Base-by-base conservation (phyloP, 2,329 filamentous ascomycete genomes). In the Cercospora sp. region DNA sequence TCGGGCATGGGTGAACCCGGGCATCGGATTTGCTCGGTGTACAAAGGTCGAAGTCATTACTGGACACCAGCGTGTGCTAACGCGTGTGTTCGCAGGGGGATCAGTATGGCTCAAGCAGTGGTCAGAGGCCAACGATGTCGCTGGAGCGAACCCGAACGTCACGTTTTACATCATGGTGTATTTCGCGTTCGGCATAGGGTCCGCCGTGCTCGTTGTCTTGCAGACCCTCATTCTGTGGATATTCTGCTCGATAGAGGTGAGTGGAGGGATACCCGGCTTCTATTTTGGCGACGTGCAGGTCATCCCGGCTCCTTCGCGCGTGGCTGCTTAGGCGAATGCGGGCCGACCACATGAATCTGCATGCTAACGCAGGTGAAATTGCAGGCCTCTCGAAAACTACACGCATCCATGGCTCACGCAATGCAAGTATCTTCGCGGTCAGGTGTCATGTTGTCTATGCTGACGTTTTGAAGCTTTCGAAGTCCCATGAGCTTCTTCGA, bases 401-500 rank as follows among this genome's bases (percentile, higher is more conserved):
- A 99, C 79, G 95, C 72, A 98, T 99, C 58, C 24, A 66, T 72
- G 69, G 66, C 70, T 57, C 64, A 69, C 59, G 67, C 70, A 24
- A 71, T 72, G 70, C 66, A 63, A 65, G 68, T 67, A 18, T 57
- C 21, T 12, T 64, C 21, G 49, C 30, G 13, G 30, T 6, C 28
- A 45, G 26, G 26, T 2, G 53, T n/a, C 24, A 18, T 6, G 26
- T 18, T 45, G 21, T 21, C 49, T 21, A 49, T 67, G 66, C 65
- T 70, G 30, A 72, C 43, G 18, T 18, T 53, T 16, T 24, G 43
- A 64, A 72, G 68, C 67, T 99, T 99, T 86, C 88, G 95, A 73
- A 96, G 93, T 43, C 96, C 95, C 65, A 99, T 99, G 95, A 95
- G 89, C 74, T 99, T 99, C 82, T 99, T 99, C 75, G 96, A 99